Evolutionary conservation across 2,329 filamentous ascomycete species (phyloP), one percentile per base, ranked within the genome.

Genomic region (Monosporascus sp.): DNA sequence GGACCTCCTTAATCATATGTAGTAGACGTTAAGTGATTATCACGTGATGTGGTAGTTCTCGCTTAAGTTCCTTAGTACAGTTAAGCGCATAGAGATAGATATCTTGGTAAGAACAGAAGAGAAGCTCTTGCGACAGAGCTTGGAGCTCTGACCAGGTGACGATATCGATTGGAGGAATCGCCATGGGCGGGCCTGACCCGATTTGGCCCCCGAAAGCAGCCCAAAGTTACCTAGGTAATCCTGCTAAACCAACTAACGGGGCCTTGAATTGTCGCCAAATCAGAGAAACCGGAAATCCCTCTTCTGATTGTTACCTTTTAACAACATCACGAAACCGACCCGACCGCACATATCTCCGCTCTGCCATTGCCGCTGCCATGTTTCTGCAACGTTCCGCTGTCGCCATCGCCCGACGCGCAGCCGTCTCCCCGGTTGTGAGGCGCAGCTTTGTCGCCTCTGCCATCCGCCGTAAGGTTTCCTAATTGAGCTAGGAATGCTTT

Each of bases 321-420:
- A 18, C 47, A 50, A 64, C 63, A 64, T 58, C 57, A 57, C 56
- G 55, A 57, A 55, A 52, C 61, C 61, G 49, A 51, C 49, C 54
- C 39, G 51, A 60, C 41, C 52, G 22, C 17, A 20, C 18, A 18
- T 8, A 31, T 31, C 24, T 31, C 42, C 24, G 24, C 42, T 46
- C 57, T 54, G 59, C 62, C 62, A 64, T 64, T 58, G 58, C 54
- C 60, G 60, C 59, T 66, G 69, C 65, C 66, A 85, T 86, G 83
- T 83, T 85, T 64, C 69, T 86, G 69, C 80, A 84, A 77, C 83
- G 83, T 69, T 77, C 83, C 67, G 82, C 78, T 69, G 67, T 82
- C 61, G 73, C 78, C 62, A 81, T 76, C 68, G 82, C 81, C 66
- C 83, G 83, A 70, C 81, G 83, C 57, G 82, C 77, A 56, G 76